These are phyloP conservation scores for Brassica cretica DNA, from an alignment of 345 rosid genomes.

Conservation along the genomic window DNA sequence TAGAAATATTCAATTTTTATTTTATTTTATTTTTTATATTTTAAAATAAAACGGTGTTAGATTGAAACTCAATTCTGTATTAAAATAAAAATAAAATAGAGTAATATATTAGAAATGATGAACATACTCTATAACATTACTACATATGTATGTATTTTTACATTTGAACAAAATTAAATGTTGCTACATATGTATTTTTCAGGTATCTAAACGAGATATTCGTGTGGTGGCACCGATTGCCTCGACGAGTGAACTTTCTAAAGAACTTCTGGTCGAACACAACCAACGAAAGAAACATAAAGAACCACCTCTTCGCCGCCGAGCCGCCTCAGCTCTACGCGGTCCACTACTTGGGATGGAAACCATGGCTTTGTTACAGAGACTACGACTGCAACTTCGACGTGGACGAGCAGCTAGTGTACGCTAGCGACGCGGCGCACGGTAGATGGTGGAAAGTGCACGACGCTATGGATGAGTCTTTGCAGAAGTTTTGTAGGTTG, in stretches of 20 bases:
- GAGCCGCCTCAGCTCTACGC: conserved; percentile 80
- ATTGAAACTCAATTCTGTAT: too few species aligned
- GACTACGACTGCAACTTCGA: conserved; percentile 95
- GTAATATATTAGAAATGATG: too few species aligned
- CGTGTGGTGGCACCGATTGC: conserved; percentile 94
- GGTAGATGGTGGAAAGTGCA: conserved; percentile 82
- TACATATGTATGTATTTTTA: too few species aligned
- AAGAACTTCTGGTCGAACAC: conserved; percentile 94
- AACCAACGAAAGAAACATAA: conserved; percentile 57
- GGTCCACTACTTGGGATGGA: conserved; percentile 78
- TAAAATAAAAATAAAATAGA: too few species aligned
- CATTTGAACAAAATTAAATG: not conserved
- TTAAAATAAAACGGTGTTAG: too few species aligned
- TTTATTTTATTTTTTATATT: too few species aligned
- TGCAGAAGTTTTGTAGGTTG: conserved; percentile 70
- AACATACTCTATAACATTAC: too few species aligned
- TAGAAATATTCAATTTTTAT: too few species aligned
- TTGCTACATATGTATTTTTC: not conserved
- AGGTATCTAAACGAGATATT: conserved; percentile 72
- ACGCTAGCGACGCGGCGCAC: conserved; percentile 87
- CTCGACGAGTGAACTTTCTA: conserved; percentile 73
- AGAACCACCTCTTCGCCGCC: conserved; percentile 69
- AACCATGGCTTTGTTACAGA: conserved; percentile 91
- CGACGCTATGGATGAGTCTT: conserved; percentile 60
- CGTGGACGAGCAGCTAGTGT: conserved; percentile 56